These are phyloP conservation scores for Gremmenia infestans DNA, from an alignment of 2,329 filamentous ascomycete genomes.

Conservation along the genomic window DNA sequence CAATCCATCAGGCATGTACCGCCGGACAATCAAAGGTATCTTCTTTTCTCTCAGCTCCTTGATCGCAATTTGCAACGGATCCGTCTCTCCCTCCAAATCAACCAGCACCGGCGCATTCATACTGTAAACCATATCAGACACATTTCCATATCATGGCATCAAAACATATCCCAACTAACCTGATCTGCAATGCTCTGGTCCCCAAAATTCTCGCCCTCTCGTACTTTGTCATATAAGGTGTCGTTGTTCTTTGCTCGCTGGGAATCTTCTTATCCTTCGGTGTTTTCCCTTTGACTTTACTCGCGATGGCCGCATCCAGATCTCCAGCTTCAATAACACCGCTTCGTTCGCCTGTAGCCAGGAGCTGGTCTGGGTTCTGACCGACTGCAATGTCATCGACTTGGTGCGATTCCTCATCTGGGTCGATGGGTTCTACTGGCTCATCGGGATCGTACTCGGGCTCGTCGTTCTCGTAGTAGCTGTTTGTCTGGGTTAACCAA, in stretches of 20 bases:
- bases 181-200: conserved; percentile 91
- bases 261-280: conserved; percentile 83
- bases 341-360: conserved; percentile 30
- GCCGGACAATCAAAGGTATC: conserved; percentile 89
- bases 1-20: conserved; percentile 96
- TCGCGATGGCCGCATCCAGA: conserved; percentile 50
- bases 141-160: background rate
- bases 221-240: conserved; percentile 99
- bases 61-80: conserved; percentile 93
- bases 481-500: background rate
- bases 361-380: conserved; percentile 46
- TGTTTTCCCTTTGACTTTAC: conserved; percentile 49
- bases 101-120: conserved; percentile 98
- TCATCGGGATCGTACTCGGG: conserved; percentile 53
- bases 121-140: conserved; percentile 43
- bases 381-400: conserved; percentile 49
- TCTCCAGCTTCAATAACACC: conserved; percentile 55
- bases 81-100: conserved; percentile 94
- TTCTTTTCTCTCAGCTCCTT: conserved; percentile 98
- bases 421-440: conserved; percentile 51
- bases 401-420: conserved; percentile 47
- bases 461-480: conserved; percentile 61
- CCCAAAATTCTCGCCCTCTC: conserved; percentile 90
- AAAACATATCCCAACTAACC: conserved; percentile 48
- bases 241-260: conserved; percentile 82